Base-by-base conservation (phyloP, 176 grass and related monocot genomes). In the Melocanna baccifera region DNA sequence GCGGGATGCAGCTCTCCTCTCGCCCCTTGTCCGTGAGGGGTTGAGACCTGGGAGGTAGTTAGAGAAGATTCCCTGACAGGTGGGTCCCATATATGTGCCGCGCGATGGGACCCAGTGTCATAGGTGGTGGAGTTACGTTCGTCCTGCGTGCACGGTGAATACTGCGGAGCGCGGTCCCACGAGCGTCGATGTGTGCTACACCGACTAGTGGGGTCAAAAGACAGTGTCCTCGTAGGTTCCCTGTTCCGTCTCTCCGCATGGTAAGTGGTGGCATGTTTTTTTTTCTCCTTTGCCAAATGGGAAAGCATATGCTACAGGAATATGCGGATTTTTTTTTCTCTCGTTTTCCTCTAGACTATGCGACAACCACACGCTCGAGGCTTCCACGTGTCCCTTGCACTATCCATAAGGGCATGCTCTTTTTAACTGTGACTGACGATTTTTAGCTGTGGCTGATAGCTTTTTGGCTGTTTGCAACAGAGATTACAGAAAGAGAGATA, bases 241-340 rank as follows among this genome's bases (percentile, higher is more conserved):
- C 1, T 9, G 7, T 15, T 77, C 23, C 39, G 69, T 41, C 43
- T 66, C 36, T 42, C 4, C 8, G 70, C 70, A 4, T 11, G 18
- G 2, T 20, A 20, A 34, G 15, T 22, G 4, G 52, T 7, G 22
- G 52, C 22, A 26, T n/a, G 53, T 0, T 34, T n/a, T 45, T 20
- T 45, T 34, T 16, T 13, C 0, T 6, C 4, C 5, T 28, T 73
- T n/a, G 59, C 18, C 25, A 4, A 43, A 42, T 68, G 62, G 56
- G 34, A 81, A 85, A 45, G 77, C 77, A 85, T 89, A 47, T 64
- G 78, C 63, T 20, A 8, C 39, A 3, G 26, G 66, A 41, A 86
- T 81, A 51, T 34, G n/a, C 0, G 42, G 75, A 80, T 75, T 62
- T 80, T 84, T 62, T 28, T 86, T 0, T 6, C 46, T 37, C 12